Conservation (phyloP, 2,329 filamentous ascomycete species). For the Phoma sp. region DNA sequence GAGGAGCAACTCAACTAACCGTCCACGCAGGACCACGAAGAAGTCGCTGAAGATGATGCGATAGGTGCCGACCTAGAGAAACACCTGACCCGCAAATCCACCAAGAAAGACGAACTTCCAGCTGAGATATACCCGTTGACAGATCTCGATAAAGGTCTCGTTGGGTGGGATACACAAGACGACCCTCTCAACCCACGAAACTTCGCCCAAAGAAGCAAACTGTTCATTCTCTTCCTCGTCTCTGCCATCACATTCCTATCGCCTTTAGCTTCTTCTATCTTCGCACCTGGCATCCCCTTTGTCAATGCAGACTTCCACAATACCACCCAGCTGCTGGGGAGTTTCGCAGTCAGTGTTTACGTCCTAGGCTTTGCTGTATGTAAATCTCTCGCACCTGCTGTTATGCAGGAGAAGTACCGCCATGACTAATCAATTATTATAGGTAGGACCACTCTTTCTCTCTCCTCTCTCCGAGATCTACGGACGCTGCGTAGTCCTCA, state of each 20-base stretch:
- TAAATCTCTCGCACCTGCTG: neutral
- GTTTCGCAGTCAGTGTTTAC: conserved; percentile 45
- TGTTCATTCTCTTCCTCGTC: conserved; percentile 36
- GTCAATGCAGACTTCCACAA: conserved; percentile 42
- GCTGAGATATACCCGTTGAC: conserved; percentile 40
- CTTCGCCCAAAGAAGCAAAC: conserved; percentile 35
- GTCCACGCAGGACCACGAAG: conserved; percentile 11
- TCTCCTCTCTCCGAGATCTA: conserved; percentile 46
- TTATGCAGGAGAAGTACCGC: neutral
- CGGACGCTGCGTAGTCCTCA: conserved; percentile 41
- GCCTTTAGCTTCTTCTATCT: conserved; percentile 45
- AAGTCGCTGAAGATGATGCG: conserved; percentile 19
- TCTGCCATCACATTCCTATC: conserved; percentile 44
- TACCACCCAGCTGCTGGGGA: conserved; percentile 37
- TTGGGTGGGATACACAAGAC: conserved; percentile 46
- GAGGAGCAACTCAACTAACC: neutral
- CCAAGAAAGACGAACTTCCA: conserved; percentile 33
- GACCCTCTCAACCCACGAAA: conserved; percentile 45
- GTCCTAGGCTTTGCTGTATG: conserved; percentile 43
- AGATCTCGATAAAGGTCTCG: conserved; percentile 42
- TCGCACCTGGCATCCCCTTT: conserved; percentile 43
- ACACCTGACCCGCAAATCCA: conserved; percentile 41
- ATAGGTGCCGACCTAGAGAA: conserved; percentile 38
- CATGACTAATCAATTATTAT: conserved; percentile 14
- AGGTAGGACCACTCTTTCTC: conserved; percentile 40